Base-by-base conservation (phyloP, 1,284 basidiomycete species). In the Trametes versicolor region DNA sequence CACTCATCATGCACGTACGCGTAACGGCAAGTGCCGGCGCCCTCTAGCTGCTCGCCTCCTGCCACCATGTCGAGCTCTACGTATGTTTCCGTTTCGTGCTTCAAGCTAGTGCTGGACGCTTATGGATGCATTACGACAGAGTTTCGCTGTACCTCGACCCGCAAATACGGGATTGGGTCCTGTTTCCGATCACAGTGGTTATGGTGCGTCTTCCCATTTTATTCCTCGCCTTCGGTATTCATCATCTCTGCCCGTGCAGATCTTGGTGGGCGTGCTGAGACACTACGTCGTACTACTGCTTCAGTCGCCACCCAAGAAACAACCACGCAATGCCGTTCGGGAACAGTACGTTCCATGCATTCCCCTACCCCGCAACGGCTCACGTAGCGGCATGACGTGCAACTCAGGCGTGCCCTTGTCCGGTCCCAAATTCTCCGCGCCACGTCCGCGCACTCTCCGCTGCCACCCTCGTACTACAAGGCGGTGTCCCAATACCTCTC, bases 141-240 rank as follows among this genome's bases (percentile, higher is more conserved):
- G 84, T 87, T 3, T 92, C 91, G 45, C 83, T 97, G 68, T 96
- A 94, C 78, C 89, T 97, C 61, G 95, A 97, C 81, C 95, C 95
- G 53, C 93, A 96, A 78, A 97, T 98, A 77, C 88, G 96, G 65
- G 91, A 95, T 76, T 95, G 93, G 93, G 96, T 99, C 50, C 81
- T 99, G 64, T 94, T 99, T 77, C 98, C 98, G 63, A 98, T 99
- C 79, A 97, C 96, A 51, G 82, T 98, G 69, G 96, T 99, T 78
- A 99, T 99, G 96, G 94, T 94, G 72, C 73, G 87, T 79, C n/a
- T n/a, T n/a, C 59, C 55, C 39, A 17, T 37, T 41, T 17, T 8
- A 27, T 60, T 21, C 25, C 47, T 15, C 47, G 4, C 25, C 7
- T n/a, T 47, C 54, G 25, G 25, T 34, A 58, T 43, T 56, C 47